Conservation (phyloP, 1,139 yeast genomes). For the Lodderomyces parapsilosis region DNA sequence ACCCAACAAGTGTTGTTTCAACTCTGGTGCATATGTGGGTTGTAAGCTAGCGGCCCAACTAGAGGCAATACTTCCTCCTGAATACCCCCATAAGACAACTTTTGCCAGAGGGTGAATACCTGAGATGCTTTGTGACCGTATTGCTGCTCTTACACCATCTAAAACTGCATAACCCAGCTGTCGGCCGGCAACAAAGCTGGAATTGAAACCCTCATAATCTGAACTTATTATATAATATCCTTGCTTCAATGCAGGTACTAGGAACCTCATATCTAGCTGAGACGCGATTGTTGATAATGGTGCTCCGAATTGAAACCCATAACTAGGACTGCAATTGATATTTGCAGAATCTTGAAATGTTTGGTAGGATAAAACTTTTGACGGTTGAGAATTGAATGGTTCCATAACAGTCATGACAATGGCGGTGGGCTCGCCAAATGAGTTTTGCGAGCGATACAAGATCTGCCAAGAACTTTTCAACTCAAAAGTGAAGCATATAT, state of each 20-base stretch:
- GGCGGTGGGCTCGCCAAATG: conserved; percentile 28
- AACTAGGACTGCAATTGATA: conserved; percentile 16
- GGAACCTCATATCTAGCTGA: conserved; percentile 21
- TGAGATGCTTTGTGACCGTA: conserved; percentile 18
- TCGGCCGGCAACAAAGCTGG: conserved; percentile 24
- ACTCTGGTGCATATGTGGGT: conserved; percentile 35
- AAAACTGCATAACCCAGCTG: conserved; percentile 24
- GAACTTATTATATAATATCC: conserved; percentile 30
- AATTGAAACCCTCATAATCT: conserved; percentile 23
- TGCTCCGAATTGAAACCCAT: conserved; percentile 16
- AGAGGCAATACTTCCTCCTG: conserved; percentile 30
- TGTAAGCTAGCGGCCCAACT: conserved; percentile 31
- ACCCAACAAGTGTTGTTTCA: conserved; percentile 24
- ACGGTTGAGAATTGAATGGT: conserved; percentile 26
- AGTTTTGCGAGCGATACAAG: conserved; percentile 31
- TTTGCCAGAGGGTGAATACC: conserved; percentile 21
- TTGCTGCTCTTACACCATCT: conserved; percentile 23
- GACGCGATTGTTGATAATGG: conserved; percentile 12
- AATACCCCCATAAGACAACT: conserved; percentile 26
- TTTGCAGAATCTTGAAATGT: conserved; percentile 16
- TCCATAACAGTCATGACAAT: conserved; percentile 32
- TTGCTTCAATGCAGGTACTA: conserved; percentile 19
- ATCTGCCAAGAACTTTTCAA: conserved; percentile 29
- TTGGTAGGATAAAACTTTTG: conserved; percentile 22
- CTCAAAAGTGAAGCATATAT: conserved; percentile 13